Percentiles rank a stretch among this genome's conserved stretches.
Evolutionary conservation across 768 basidiomycete genomes (phyloP).

Genomic region (Podaxis carcinomalis): DNA sequence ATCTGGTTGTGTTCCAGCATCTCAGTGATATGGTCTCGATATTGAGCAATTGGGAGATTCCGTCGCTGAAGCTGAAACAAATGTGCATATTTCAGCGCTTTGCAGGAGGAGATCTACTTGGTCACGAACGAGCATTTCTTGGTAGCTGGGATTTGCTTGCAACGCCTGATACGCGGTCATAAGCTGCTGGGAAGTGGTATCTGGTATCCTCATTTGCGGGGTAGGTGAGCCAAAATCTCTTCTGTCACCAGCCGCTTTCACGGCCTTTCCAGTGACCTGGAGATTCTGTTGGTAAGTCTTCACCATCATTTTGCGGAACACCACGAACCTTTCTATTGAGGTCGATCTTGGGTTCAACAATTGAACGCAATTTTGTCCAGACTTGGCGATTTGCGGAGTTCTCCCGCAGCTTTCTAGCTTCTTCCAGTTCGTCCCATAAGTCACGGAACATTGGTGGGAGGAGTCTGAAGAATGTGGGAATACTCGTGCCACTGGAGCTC

Average conservation of each 20-base stretch:
- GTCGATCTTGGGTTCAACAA: conserved; percentile 62
- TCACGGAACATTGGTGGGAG: conserved; percentile 84
- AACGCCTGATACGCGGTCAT: conserved; percentile 48
- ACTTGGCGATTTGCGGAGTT: conserved; percentile 60
- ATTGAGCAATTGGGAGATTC: conserved; percentile 79
- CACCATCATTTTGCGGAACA: neutral
- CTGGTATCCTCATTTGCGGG: neutral
- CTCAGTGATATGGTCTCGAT: conserved; percentile 67
- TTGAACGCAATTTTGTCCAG: conserved; percentile 65
- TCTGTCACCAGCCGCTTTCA: neutral
- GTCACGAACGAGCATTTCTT: conserved; percentile 79
- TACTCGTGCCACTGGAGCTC: conserved; percentile 38
- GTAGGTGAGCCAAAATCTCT: neutral
- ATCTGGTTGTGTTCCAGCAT: conserved; percentile 74
- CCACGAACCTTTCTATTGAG: conserved; percentile 34
- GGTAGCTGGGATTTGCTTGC: conserved; percentile 62
- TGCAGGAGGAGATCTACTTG: neutral
- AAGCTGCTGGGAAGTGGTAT: conserved; percentile 8
- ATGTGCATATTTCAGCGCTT: conserved; percentile 1
- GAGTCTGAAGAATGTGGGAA: conserved; percentile 65
- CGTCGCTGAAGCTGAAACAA: conserved; percentile 62
- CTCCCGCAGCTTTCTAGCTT: conserved; percentile 51
- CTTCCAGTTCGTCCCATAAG: conserved; percentile 89
- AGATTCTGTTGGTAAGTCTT: neutral
- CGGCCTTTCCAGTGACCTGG: conserved; percentile 1